Conservation (phyloP, 495 filamentous ascomycete genomes). For the Xylaria palmicola region DNA sequence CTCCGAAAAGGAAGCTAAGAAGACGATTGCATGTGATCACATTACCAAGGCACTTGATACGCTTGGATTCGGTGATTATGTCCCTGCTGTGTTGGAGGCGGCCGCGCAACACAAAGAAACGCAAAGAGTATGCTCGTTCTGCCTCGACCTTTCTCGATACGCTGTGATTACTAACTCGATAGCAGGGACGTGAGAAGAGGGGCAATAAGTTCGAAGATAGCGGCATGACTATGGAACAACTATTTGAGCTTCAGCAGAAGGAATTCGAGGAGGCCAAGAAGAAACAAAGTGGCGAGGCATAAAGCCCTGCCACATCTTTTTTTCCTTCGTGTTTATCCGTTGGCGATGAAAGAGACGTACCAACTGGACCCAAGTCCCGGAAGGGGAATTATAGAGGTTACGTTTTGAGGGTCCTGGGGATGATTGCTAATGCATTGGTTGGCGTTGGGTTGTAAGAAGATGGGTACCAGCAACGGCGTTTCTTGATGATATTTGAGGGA, state of each 20-base stretch:
- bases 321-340: background rate
- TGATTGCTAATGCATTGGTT: conserved; percentile 14
- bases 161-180: background rate
- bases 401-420: conserved; percentile 6
- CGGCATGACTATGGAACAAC: conserved; percentile 83
- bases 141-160: background rate
- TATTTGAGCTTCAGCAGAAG: conserved; percentile 84
- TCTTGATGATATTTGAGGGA: background rate
- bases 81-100: conserved; percentile 79
- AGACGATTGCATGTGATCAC: conserved; percentile 96
- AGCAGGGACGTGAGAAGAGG: conserved; percentile 89
- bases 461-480: conserved; percentile 16
- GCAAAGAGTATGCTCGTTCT: conserved; percentile 63
- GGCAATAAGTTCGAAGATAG: conserved; percentile 94
- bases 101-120: conserved; percentile 90
- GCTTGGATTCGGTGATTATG: conserved; percentile 88
- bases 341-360: conserved; percentile 1
- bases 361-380: background rate
- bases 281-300: conserved; percentile 39
- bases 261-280: conserved; percentile 76
- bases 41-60: conserved; percentile 88
- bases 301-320: background rate
- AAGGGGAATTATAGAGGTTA: background rate
- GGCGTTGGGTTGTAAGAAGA: conserved; percentile 15
- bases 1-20: conserved; percentile 95